phyloP scores from a whole-genome alignment of 192 early-diverging fungal species.

The Diversispora eburnea region DNA sequence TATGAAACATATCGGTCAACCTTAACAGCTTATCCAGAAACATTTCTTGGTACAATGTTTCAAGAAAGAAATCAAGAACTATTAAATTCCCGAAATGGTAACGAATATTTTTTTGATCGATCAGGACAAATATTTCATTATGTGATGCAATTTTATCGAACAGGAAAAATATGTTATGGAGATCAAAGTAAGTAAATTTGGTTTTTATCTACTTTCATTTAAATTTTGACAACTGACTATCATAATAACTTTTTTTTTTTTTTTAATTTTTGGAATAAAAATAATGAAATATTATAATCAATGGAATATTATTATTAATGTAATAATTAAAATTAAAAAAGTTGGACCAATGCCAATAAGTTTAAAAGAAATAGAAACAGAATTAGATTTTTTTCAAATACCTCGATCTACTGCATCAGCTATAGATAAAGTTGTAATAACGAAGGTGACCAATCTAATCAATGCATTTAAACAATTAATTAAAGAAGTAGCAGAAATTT shows the following conservation, averaged over 20 bases:
- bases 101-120: slow-evolving; percentile 25
- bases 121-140: slow-evolving; percentile 9
- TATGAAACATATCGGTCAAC: slow-evolving; percentile 25
- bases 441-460: background rate
- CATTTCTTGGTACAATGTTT: slow-evolving; percentile 24
- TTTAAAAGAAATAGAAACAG: slow-evolving; percentile 11
- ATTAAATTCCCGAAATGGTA: slow-evolving; percentile 1
- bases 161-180: slow-evolving; percentile 2
- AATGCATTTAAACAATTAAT: slow-evolving; percentile 5
- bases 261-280: too few relatives aligned
- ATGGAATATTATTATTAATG: too few relatives aligned
- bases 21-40: background rate
- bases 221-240: background rate
- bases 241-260: background rate
- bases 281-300: too few relatives aligned
- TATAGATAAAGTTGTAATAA: slow-evolving; percentile 6
- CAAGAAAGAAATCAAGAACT: background rate
- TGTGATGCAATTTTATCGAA: slow-evolving; percentile 24
- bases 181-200: slow-evolving; percentile 2
- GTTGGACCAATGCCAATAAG: background rate
- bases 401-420: background rate
- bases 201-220: background rate
- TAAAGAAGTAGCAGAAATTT: background rate
- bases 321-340: background rate
- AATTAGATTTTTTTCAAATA: slow-evolving; percentile 23